phyloP scores from a whole-genome alignment of 495 filamentous ascomycete species.

The Tuber melanosporum region DNA sequence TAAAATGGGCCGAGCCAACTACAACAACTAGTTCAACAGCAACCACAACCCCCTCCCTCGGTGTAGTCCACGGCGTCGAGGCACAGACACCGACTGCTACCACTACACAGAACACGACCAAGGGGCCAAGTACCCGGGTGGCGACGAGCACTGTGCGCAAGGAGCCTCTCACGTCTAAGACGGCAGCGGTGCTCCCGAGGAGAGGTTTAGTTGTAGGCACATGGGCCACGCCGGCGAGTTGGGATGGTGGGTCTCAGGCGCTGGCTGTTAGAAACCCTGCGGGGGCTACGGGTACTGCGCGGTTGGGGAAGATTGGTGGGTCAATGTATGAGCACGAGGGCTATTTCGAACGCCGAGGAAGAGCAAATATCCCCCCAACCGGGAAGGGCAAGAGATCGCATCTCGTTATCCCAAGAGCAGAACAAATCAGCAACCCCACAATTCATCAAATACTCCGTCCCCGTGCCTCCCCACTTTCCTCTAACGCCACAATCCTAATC shows the following conservation, averaged over 20 bases:
- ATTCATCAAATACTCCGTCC: background rate
- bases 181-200: background rate
- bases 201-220: background rate
- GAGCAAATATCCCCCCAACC: background rate
- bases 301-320: background rate
- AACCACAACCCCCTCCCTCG: background rate
- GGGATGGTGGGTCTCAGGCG: background rate
- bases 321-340: background rate
- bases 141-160: background rate
- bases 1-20: conserved; percentile 13
- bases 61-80: background rate
- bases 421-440: background rate
- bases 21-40: background rate
- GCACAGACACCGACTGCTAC: background rate
- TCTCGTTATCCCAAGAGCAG: background rate
- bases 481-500: conserved; percentile 6
- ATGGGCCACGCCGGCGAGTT: background rate
- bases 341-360: background rate
- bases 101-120: background rate
- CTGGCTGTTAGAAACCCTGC: background rate
- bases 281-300: background rate
- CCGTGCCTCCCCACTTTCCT: background rate
- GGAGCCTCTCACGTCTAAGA: background rate
- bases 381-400: background rate
- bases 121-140: background rate